Evolutionary conservation across 2,329 filamentous ascomycete genomes (phyloP), one percentile per base, ranked within the genome.

Genomic region (Diaporthe amygdali): DNA sequence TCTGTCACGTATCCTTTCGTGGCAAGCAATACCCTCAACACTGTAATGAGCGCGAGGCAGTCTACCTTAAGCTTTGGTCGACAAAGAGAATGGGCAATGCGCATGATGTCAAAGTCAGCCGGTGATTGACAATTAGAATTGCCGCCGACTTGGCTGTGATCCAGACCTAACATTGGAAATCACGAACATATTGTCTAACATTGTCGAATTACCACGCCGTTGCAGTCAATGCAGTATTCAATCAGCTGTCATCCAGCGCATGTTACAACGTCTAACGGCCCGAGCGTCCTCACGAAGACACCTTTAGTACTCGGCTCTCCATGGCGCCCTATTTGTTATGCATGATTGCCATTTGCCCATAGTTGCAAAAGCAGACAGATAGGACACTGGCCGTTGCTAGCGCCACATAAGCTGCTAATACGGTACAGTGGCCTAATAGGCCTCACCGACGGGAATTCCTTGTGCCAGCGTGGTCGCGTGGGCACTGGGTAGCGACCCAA

Each of bases 371-470:
- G 59, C 30, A 46, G 66, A 5, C 39, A 68, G 66, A 68, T 68
- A 59, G 52, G 66, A 51, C 41, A 51, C 25, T 59, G 66, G 52
- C 66, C 66, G 52, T 59, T 68, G 14, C 37, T 52, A 71, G 51
- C 32, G 22, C 22, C 32, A 34, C 30, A 25, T 63, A 32, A 37
- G 30, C 46, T 55, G 34, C 27, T 37, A 56, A 64, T 20, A 71
- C 37, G 70, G 56, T 66, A 68, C 59, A 54, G 66, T 55, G 37
- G 54, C 25, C 41, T 46, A 66, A 46, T 46, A 49, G 32, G 32
- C 6, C 46, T 71, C 70, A 71, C 70, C 70, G 70, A 71, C 70
- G 56, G 70, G 41, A 69, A 27, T 69, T 59, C 66, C 70, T 59
- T 55, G 66, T 54, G 54, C 68, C 47, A 64, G 37, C 27, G 27